phyloP scores from a whole-genome alignment of 495 filamentous ascomycete genomes.

The Talaromyces stipitatus region DNA sequence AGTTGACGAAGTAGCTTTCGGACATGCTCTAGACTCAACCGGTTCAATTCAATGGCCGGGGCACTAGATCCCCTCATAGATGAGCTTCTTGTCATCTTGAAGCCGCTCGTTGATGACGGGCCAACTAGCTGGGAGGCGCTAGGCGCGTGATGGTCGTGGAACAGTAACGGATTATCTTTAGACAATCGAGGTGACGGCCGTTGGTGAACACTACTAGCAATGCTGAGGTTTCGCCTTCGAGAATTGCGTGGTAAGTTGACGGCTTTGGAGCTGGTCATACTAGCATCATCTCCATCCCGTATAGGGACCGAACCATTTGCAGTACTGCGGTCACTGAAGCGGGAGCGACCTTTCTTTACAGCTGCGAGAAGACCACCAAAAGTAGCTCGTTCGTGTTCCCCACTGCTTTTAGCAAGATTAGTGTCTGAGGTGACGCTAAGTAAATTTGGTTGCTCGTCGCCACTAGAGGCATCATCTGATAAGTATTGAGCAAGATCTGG shows the following conservation, averaged over 20 bases:
- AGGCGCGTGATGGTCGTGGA: constrained; percentile 20
- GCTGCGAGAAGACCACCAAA: constrained; percentile 49
- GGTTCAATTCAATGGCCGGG: constrained; percentile 73
- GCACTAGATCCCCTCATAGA: constrained; percentile 73
- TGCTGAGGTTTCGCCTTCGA: constrained; percentile 69
- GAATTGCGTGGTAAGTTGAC: constrained; percentile 45
- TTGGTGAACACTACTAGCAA: constrained; percentile 60
- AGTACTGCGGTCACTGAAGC: constrained; percentile 61
- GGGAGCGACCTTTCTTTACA: constrained; percentile 66
- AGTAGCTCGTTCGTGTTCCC: constrained; percentile 47
- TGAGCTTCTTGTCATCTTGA: constrained; percentile 68
- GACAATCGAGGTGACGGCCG: constrained; percentile 58
- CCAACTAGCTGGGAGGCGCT: constrained; percentile 12
- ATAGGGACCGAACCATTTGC: constrained; percentile 53
- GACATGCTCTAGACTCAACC: constrained; percentile 81
- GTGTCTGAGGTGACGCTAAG: constrained; percentile 61
- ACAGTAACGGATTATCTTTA: constrained; percentile 30
- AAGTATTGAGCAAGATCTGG: constrained; percentile 92
- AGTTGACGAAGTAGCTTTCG: constrained; percentile 77
- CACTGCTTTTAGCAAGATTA: constrained; percentile 36
- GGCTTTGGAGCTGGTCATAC: constrained; percentile 51
- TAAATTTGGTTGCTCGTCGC: constrained; percentile 84
- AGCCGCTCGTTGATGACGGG: constrained; percentile 30
- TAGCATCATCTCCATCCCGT: constrained; percentile 53
- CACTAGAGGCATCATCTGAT: constrained; percentile 89